These are phyloP conservation scores for Fusarium liriodendri DNA, from an alignment of 2,329 filamentous ascomycete genomes.

Conservation along the genomic window DNA sequence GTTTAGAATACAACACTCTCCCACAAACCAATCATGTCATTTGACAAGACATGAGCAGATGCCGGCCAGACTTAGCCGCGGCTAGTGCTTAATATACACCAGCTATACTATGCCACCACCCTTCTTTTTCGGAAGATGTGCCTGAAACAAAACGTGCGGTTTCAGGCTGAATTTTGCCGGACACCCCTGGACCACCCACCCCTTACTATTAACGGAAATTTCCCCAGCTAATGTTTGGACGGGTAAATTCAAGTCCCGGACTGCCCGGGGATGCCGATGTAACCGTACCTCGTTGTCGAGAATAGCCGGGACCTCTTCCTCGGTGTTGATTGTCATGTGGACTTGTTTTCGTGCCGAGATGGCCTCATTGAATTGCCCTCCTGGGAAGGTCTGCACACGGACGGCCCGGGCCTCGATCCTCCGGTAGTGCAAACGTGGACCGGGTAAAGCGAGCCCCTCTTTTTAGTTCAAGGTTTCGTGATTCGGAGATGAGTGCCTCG, in stretches of 20 bases:
- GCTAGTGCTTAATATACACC: constrained; percentile 4
- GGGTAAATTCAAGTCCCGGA: constrained; percentile 15
- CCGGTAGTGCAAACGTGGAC: constrained; percentile 21
- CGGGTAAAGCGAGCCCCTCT: constrained; percentile 23
- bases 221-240: background rate
- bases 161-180: constrained; percentile 29
- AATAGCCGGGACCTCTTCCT: background rate
- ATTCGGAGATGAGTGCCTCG: constrained; percentile 23
- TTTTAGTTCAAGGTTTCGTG: constrained; percentile 16
- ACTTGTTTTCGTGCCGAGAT: constrained; percentile 1
- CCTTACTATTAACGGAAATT: constrained; percentile 10
- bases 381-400: constrained; percentile 11
- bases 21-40: constrained; percentile 1
- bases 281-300: background rate
- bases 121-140: background rate
- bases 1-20: background rate
- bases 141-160: constrained; percentile 19
- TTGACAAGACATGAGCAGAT: background rate
- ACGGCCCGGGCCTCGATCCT: constrained; percentile 25
- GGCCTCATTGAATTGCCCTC: background rate
- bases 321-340: constrained; percentile 18
- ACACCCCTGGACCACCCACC: background rate
- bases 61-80: background rate
- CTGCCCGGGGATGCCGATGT: constrained; percentile 18
- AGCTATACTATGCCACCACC: constrained; percentile 9